phyloP scores from a whole-genome alignment of 495 filamentous ascomycete genomes.

The Talaromyces proteolyticus region DNA sequence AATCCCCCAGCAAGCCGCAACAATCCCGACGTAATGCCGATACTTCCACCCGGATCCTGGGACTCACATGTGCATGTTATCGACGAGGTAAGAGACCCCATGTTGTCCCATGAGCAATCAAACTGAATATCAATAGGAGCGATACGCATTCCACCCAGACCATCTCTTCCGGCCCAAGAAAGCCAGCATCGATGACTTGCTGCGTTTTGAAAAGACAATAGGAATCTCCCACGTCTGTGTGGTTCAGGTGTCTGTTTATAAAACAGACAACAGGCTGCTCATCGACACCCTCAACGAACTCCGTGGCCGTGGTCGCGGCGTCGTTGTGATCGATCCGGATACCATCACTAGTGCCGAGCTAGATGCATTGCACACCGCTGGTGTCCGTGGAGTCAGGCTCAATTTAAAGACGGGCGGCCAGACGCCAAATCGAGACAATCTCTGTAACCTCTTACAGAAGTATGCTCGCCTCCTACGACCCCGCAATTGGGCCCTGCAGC shows the following conservation, averaged over 20 bases:
- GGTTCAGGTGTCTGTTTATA: not conserved
- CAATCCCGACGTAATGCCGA: not conserved
- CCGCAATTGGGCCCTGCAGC: conserved; percentile 2
- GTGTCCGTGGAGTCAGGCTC: not conserved
- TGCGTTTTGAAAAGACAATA: not conserved
- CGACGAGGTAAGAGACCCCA: not conserved
- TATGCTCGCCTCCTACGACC: not conserved
- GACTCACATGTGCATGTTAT: conserved; percentile 1
- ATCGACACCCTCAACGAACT: not conserved
- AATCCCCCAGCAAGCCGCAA: not conserved
- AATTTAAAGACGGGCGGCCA: not conserved
- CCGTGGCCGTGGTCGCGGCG: not conserved
- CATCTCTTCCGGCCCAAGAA: not conserved
- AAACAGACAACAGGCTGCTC: not conserved
- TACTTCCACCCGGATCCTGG: not conserved
- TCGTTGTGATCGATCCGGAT: conserved; percentile 1
- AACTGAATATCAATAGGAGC: not conserved
- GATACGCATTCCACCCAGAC: not conserved
- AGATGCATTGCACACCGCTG: not conserved
- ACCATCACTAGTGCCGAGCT: conserved; percentile 3
- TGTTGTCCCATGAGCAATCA: not conserved
- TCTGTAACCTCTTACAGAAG: not conserved
- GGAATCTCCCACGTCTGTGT: not conserved
- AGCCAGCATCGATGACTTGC: not conserved
- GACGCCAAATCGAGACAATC: not conserved